Evolutionary conservation across 1,284 basidiomycete genomes (phyloP), one percentile per base, ranked within the genome.

Genomic region (Vanrija sp.): DNA sequence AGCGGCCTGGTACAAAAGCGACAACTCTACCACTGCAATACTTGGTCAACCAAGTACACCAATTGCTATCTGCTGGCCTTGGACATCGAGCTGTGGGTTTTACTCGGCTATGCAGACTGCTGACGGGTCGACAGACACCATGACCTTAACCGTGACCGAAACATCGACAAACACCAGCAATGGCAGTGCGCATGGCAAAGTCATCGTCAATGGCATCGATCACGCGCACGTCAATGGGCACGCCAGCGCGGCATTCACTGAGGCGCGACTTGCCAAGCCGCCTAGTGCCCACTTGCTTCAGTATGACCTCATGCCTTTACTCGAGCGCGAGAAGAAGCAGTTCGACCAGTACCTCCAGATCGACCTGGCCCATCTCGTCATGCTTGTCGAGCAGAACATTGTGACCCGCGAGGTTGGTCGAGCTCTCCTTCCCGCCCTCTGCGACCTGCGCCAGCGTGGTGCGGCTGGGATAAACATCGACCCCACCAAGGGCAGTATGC

Each of bases 291-390:
- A 50, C 19, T 42, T 50, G 26, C 34, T 39, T 12, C 38, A 38
- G 48, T 39, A 50, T 25, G 53, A 55, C 34, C 23, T 38, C 25
- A 19, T 50, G 3, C 47, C 47, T 7, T 19, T 29, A 9, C 42
- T 55, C 21, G 29, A 44, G 23, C 23, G 53, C 21, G 53, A 55
- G 34, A 49, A 43, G 40, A 26, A 42, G 26, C 47, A 55, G 45
- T 55, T 55, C 39, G 47, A 49, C 23, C 26, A 43, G 9, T 55
- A 43, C 29, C 47, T 55, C 4, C 47, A 50, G 25, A 55, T 55
- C 42, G 53, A 55, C 21, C 53, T 55, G 16, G 53, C 53, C 6
- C 53, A 55, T 23, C 47, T 55, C 1, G 53, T 55, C 26, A 55
- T 55, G 53, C 39, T 55, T 16, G 43, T 42, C 7, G 55, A 57